Base-by-base conservation (phyloP, 345 rosid species). In the Citropsis articulata region DNA sequence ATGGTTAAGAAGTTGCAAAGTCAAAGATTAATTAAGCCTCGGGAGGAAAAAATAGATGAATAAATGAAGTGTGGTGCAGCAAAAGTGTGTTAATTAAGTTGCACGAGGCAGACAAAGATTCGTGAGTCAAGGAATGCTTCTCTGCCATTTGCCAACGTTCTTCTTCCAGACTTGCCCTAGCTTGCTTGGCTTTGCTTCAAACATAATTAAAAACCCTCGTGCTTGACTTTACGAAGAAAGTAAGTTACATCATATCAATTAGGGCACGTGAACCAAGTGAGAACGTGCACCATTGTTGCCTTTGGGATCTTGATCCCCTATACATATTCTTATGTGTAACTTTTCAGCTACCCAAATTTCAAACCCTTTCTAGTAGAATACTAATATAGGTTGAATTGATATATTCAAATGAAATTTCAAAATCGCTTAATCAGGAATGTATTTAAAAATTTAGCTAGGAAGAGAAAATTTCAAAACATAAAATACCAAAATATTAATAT, bases 41-140 rank as follows among this genome's bases (percentile, higher is more conserved):
- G 22, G 57, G 57, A 0, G 5, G 5, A 55, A 50, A 76, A 78
- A 80, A 35, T 1, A 0, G 19, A 8, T 1, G 21, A 8, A 33
- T 2, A 64, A 22, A 7, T 64, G 2, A 31, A 33, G 8, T 63
- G 1, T 13, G 4, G 35, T 1, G 2, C 16, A 18, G n/a, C 22
- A 13, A 13, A 42, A 67, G 80, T 78, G 67, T 72, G 65, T 83
- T 64, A 82, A 78, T 79, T 73, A 77, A 85, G 83, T 67, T 77
- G 89, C 91, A 89, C 87, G 71, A 84, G 91, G 98, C 87, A 85
- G 98, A 90, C 94, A 91, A 83, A 93, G 96, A 93, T 93, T 90
- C 94, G 92, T 80, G 90, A 90, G 90, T 89, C 84, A 83, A 89
- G 97, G 94, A 86, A 89, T 22, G 48, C 27, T 66, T 19, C 57